Evolutionary conservation across 2,329 filamentous ascomycete species (phyloP).

Genomic region (Sphaerulina populicola): DNA sequence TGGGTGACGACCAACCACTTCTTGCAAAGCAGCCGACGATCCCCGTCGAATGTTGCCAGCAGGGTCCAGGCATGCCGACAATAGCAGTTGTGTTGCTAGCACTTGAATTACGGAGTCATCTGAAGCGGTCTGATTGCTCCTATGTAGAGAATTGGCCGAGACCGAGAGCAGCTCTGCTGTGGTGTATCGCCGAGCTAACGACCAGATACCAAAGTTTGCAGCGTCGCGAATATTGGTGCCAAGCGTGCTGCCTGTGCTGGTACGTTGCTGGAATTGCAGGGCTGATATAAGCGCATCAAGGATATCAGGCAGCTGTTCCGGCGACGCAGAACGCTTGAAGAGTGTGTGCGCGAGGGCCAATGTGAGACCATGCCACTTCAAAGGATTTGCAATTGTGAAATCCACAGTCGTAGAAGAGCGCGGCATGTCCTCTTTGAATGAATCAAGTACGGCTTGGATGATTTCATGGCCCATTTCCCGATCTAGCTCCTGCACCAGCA

Average conservation of each 20-base stretch:
- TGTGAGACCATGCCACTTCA: conserved; percentile 88
- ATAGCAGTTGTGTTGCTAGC: conserved; percentile 71
- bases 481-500: conserved; percentile 73
- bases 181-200: conserved; percentile 75
- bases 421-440: conserved; percentile 55
- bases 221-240: conserved; percentile 91
- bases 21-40: conserved; percentile 85
- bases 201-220: conserved; percentile 94
- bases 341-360: conserved; percentile 79
- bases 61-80: conserved; percentile 75
- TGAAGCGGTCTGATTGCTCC: conserved; percentile 1
- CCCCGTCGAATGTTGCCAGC: conserved; percentile 89
- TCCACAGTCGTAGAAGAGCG: conserved; percentile 44
- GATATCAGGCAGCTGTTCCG: conserved; percentile 61
- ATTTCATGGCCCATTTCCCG: conserved; percentile 76
- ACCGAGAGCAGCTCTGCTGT: conserved; percentile 67
- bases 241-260: conserved; percentile 71
- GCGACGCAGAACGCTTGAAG: conserved; percentile 72
- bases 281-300: conserved; percentile 70
- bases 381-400: conserved; percentile 65
- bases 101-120: conserved; percentile 46
- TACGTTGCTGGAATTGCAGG: conserved; percentile 80
- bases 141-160: conserved; percentile 29
- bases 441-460: conserved; percentile 73
- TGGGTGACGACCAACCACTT: conserved; percentile 86